Percentiles rank a stretch among this genome's conserved stretches.
Evolutionary conservation across 164 flowering plant genomes (phyloP).

Genomic region (Piper longum): DNA sequence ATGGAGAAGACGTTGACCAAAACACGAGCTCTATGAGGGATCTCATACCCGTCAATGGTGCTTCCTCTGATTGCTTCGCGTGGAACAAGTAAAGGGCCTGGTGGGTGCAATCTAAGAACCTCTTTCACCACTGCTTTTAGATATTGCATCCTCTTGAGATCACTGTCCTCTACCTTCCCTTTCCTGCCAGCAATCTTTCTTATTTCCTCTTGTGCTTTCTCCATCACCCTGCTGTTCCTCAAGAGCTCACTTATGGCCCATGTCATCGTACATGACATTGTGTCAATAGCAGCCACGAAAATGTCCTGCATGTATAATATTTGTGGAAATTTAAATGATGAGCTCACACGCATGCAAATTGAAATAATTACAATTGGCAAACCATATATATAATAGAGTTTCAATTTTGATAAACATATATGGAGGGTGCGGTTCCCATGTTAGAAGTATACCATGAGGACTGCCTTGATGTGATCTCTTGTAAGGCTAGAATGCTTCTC

Average conservation of each 20-base stretch:
- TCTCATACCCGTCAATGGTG: conserved; percentile 9
- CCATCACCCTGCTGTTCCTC: neutral
- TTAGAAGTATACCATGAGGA: conserved; percentile 10
- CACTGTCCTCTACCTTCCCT: conserved; percentile 1
- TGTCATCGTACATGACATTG: neutral
- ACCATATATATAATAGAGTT: neutral
- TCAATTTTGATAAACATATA: neutral
- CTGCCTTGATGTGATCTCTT: conserved; percentile 18
- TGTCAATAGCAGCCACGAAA: neutral
- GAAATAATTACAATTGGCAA: no score
- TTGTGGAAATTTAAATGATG: no score
- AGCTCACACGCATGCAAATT: no score
- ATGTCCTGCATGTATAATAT: neutral
- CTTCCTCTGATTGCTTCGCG: neutral
- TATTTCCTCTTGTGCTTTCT: neutral
- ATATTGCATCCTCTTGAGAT: neutral
- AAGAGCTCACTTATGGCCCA: neutral
- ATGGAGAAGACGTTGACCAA: conserved; percentile 16
- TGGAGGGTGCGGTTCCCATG: neutral
- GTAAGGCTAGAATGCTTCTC: conserved; percentile 12
- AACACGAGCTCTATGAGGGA: conserved; percentile 9
- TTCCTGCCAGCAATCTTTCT: neutral
- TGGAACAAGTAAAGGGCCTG: neutral
- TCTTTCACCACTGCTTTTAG: neutral
- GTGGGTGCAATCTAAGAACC: conserved; percentile 1